Conservation (phyloP, 1,139 yeast genomes). For the Suhomyces coccinellae region DNA sequence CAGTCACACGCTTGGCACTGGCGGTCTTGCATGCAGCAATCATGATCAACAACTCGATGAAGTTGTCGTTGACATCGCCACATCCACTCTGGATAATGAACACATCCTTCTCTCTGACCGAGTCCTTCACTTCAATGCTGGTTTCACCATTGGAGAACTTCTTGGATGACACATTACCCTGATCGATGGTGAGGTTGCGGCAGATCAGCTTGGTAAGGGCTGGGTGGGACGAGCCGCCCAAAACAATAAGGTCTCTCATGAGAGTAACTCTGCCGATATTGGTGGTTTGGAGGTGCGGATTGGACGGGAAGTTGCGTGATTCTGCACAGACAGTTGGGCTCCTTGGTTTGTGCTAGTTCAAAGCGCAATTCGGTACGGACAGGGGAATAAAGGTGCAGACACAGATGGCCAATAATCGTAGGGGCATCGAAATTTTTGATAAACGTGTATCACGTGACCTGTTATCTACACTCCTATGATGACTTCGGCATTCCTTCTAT, state of each 20-base stretch:
- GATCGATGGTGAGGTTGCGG: slow-evolving; percentile 59
- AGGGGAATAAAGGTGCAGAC: no score
- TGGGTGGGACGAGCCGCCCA: slow-evolving; percentile 78
- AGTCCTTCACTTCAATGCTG: slow-evolving; percentile 76
- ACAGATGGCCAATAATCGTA: not conserved
- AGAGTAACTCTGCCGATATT: not conserved
- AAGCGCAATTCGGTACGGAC: no score
- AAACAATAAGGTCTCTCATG: slow-evolving; percentile 76
- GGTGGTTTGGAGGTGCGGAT: not conserved
- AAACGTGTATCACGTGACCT: slow-evolving; percentile 7
- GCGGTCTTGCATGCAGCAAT: slow-evolving; percentile 96
- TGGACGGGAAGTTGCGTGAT: not conserved
- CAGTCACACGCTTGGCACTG: slow-evolving; percentile 89
- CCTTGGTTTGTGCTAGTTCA: no score
- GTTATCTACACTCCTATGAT: not conserved
- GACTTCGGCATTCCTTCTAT: no score
- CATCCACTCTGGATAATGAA: slow-evolving; percentile 81
- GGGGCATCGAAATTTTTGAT: slow-evolving; percentile 3
- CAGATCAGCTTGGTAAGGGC: slow-evolving; percentile 62
- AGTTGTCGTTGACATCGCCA: slow-evolving; percentile 88
- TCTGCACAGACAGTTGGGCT: no score
- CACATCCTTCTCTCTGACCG: slow-evolving; percentile 92
- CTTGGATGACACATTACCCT: slow-evolving; percentile 54
- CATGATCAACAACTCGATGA: slow-evolving; percentile 83
- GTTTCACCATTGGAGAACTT: slow-evolving; percentile 87